Evolutionary conservation across 108 stramenopile genomes (phyloP).

Genomic region (Skeletonema marinoi): DNA sequence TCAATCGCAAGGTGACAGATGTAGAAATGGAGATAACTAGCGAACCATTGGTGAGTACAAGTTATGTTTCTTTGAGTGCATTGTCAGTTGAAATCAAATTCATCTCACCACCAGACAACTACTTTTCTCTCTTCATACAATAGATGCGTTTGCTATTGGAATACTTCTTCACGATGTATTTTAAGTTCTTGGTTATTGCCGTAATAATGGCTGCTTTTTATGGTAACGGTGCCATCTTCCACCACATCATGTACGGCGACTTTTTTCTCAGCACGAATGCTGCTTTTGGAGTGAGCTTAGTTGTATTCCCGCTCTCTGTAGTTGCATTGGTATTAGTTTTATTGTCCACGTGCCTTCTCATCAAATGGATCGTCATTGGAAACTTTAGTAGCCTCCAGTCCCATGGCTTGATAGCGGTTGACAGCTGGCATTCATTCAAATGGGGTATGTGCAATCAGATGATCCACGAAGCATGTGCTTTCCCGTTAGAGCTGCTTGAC

Average conservation of each 20-base stretch:
- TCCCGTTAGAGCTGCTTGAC: neutral
- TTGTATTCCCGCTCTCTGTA: neutral
- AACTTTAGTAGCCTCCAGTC: neutral
- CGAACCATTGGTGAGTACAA: neutral
- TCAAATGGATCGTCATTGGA: neutral
- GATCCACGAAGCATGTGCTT: neutral
- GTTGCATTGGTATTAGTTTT: neutral
- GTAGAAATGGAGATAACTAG: neutral
- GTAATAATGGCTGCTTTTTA: neutral
- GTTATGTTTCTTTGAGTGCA: neutral
- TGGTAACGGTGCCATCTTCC: neutral
- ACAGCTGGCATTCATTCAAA: neutral
- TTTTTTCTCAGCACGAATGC: neutral
- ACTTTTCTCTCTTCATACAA: neutral
- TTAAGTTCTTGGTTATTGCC: neutral
- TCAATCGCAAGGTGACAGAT: neutral
- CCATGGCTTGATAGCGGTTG: neutral
- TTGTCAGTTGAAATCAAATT: neutral
- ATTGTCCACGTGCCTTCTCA: neutral
- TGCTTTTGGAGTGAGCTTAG: neutral
- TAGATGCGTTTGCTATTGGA: neutral
- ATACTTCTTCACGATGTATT: neutral
- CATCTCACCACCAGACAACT: neutral
- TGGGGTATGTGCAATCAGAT: neutral
- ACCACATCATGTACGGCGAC: too few relatives aligned